Conservation (phyloP, 2,329 filamentous ascomycete species). For the Monosporascus sp. region DNA sequence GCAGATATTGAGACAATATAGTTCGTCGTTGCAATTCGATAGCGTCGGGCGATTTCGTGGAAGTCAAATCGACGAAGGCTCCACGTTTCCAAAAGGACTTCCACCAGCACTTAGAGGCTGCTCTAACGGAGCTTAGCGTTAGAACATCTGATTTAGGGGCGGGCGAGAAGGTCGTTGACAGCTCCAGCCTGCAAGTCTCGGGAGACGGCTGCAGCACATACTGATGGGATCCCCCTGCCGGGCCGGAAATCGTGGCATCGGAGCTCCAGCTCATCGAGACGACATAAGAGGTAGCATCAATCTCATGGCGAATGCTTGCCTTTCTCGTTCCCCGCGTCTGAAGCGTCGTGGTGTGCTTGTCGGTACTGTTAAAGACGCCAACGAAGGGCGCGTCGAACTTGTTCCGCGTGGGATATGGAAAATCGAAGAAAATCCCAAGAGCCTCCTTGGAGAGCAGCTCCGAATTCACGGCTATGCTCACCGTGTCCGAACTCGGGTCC, state of each 20-base stretch:
- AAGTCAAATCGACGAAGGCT: slow-evolving; percentile 46
- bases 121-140: slow-evolving; percentile 20
- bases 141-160: slow-evolving; percentile 13
- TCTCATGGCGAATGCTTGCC: slow-evolving; percentile 37
- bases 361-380: slow-evolving; percentile 43
- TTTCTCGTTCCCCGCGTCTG: slow-evolving; percentile 14
- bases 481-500: slow-evolving; percentile 39
- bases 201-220: slow-evolving; percentile 32
- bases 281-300: slow-evolving; percentile 39
- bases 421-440: slow-evolving; percentile 47
- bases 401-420: slow-evolving; percentile 42
- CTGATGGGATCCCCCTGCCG: slow-evolving; percentile 33
- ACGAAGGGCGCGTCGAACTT: slow-evolving; percentile 53
- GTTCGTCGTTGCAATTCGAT: slow-evolving; percentile 47
- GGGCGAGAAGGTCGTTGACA: slow-evolving; percentile 29
- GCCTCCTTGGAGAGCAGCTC: slow-evolving; percentile 30
- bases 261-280: slow-evolving; percentile 34
- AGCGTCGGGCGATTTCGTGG: slow-evolving; percentile 33
- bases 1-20: slow-evolving; percentile 48
- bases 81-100: slow-evolving; percentile 43
- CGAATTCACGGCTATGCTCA: slow-evolving; percentile 39
- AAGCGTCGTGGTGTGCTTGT: slow-evolving; percentile 37
- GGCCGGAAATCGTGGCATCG: slow-evolving; percentile 27
- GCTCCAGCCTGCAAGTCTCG: slow-evolving; percentile 20
- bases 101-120: slow-evolving; percentile 39